Percentiles rank a stretch among this genome's conserved stretches.
Evolutionary conservation across 2,329 filamentous ascomycete species (phyloP).

Genomic region (Fusarium aywerte): DNA sequence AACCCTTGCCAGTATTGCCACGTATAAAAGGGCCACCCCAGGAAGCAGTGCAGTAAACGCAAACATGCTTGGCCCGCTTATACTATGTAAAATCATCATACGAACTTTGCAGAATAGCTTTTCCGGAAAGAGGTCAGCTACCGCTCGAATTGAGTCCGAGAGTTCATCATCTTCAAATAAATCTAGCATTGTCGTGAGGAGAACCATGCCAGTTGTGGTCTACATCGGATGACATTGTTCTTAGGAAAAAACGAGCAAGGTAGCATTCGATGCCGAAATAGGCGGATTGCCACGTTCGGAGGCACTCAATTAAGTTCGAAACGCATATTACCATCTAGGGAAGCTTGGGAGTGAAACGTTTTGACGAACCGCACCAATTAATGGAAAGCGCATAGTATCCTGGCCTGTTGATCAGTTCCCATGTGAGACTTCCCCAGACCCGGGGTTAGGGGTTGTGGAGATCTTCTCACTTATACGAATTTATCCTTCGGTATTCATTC

Average conservation of each 20-base stretch:
- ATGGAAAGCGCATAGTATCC: not conserved
- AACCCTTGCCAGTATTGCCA: not conserved
- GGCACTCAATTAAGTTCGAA: not conserved
- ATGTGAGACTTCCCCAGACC: slow-evolving; percentile 18
- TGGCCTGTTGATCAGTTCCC: slow-evolving; percentile 13
- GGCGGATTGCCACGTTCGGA: slow-evolving; percentile 7
- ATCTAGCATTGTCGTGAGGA: not conserved
- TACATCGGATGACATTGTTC: slow-evolving; percentile 6
- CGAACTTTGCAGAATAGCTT: not conserved
- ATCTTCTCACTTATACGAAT: slow-evolving; percentile 13
- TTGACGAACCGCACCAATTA: slow-evolving; percentile 14
- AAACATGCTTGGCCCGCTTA: slow-evolving; percentile 24
- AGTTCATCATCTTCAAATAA: not conserved
- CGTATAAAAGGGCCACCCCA: not conserved
- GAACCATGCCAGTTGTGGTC: not conserved
- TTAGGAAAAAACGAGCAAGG: slow-evolving; percentile 2
- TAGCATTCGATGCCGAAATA: slow-evolving; percentile 6
- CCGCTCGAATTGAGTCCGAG: slow-evolving; percentile 7
- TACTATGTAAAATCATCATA: not conserved
- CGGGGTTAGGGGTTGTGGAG: slow-evolving; percentile 4
- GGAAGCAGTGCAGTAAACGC: not conserved
- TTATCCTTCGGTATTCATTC: slow-evolving; percentile 14
- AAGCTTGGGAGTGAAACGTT: not conserved
- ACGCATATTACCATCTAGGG: slow-evolving; percentile 10
- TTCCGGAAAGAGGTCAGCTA: not conserved